Percentiles rank a stretch among this genome's conserved stretches.
Conservation (phyloP, 2,329 filamentous ascomycete species). For the Dactylellina parvicollis region DNA sequence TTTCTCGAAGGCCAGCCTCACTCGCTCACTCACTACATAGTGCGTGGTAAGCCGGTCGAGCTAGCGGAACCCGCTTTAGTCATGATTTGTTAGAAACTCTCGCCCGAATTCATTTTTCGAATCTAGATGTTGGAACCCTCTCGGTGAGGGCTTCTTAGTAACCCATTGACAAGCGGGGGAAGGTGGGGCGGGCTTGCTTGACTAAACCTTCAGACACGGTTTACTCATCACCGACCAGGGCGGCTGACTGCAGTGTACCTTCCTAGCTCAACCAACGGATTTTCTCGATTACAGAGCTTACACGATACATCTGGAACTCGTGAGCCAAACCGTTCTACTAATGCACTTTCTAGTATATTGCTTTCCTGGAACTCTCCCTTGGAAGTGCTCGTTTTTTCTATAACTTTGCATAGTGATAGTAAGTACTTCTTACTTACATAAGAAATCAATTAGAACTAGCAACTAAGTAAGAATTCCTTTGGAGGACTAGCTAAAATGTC, state of each 20-base stretch:
- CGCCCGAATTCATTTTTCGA: background rate
- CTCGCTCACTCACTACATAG: too few species aligned
- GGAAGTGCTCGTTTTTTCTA: too few species aligned
- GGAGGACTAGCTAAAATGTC: too few species aligned
- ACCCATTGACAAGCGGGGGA: slow-evolving; percentile 14
- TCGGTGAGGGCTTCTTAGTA: slow-evolving; percentile 26
- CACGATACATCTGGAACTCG: background rate
- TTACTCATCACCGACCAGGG: slow-evolving; percentile 32
- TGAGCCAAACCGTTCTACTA: background rate
- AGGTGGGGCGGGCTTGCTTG: slow-evolving; percentile 1
- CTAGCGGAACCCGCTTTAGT: background rate
- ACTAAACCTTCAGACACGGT: slow-evolving; percentile 28
- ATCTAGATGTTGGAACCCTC: slow-evolving; percentile 10
- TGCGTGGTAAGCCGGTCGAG: too few species aligned
- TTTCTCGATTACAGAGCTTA: background rate
- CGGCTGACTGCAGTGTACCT: background rate
- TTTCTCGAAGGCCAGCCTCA: too few species aligned
- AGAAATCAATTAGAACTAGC: too few species aligned
- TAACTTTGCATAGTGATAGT: too few species aligned
- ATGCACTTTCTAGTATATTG: too few species aligned
- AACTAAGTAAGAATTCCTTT: too few species aligned
- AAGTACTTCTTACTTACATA: too few species aligned
- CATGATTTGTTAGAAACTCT: slow-evolving; percentile 15
- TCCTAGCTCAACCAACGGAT: background rate
- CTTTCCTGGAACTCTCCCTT: too few species aligned